Base-by-base conservation (phyloP, 2,329 filamentous ascomycete genomes). In the Juglanconis sp. region DNA sequence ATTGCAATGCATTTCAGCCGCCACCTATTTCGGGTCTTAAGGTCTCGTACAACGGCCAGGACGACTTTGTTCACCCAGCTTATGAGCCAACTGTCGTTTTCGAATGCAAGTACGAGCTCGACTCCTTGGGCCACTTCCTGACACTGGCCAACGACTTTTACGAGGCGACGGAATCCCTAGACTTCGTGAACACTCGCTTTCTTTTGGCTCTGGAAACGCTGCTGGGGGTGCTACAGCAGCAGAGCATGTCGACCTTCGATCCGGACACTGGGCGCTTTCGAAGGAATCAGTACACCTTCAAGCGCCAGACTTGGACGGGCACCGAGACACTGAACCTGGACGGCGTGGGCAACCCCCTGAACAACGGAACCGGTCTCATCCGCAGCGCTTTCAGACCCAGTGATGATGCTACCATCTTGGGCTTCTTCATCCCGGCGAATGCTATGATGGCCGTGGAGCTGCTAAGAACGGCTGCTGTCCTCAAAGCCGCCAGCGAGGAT, bases 51-150 rank as follows among this genome's bases (percentile, higher is more conserved):
- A 96, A 94, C 69, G 91, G 91, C 3, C 91, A 96, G 71, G 84
- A 88, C 24, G 95, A 99, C 70, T 75, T 72, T 8, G 95, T 99
- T 0, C 92, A 96, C 68, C 95, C 95, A 0, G 80, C 81, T 0
- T 98, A 96, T 71, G 92, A 98, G 69, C 89, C 89, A 0, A 85
- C 81, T 0, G 84, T 87, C 53, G 95, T 99, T 3, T 99, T 97
- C 66, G 95, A 99, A 75, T 99, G 95, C 84, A 99, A 99, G 76
- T 99, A 98, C 75, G 95, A 99, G 77, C 86, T 99, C 30, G 95
- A 99, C 76, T 97, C 93, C 8, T 81, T 99, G 0, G 95, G 93
- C 0, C 89, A 96, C 70, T 99, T 99, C 73, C 82, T 99, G 5
- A 87, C 90, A 0, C 77, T 99, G 2, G 85, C 83, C 17, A 97